Conservation (phyloP, 2,329 filamentous ascomycete species). For the Pseudocercospora fuligena region DNA sequence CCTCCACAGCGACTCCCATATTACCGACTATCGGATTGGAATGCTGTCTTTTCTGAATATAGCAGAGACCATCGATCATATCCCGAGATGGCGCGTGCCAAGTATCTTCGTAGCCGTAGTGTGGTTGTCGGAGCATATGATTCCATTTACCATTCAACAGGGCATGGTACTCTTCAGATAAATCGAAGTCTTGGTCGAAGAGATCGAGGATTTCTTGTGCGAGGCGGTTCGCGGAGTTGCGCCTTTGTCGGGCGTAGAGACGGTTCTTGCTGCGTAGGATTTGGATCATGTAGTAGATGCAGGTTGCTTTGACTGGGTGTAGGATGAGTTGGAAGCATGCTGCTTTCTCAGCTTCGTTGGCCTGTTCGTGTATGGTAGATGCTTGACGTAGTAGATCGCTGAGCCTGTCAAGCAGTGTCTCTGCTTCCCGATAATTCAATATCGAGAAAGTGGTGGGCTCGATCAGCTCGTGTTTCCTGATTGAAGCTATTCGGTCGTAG, state of each 20-base stretch:
- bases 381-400: conserved; percentile 39
- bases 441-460: conserved; percentile 64
- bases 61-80: not conserved
- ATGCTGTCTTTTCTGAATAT: conserved; percentile 63
- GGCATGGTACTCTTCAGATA: conserved; percentile 62
- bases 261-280: conserved; percentile 59
- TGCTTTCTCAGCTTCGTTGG: conserved; percentile 49
- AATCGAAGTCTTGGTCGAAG: conserved; percentile 62
- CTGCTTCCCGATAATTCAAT: conserved; percentile 68
- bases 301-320: conserved; percentile 64
- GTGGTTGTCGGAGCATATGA: conserved; percentile 31
- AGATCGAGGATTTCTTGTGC: conserved; percentile 57
- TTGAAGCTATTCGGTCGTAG: conserved; percentile 62
- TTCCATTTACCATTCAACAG: conserved; percentile 55
- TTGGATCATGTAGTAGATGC: conserved; percentile 61
- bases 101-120: conserved; percentile 49
- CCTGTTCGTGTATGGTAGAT: conserved; percentile 29
- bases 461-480: conserved; percentile 67
- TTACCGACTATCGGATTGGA: conserved; percentile 71
- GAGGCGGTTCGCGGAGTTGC: conserved; percentile 61
- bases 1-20: conserved; percentile 68
- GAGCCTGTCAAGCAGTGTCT: conserved; percentile 63
- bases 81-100: conserved; percentile 2
- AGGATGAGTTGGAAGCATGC: conserved; percentile 68
- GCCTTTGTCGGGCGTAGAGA: conserved; percentile 60